Percentiles rank a stretch among this genome's conserved stretches.
Evolutionary conservation across 78 protist species (phyloP).

Genomic region (Dictyostelium firmibasis): DNA sequence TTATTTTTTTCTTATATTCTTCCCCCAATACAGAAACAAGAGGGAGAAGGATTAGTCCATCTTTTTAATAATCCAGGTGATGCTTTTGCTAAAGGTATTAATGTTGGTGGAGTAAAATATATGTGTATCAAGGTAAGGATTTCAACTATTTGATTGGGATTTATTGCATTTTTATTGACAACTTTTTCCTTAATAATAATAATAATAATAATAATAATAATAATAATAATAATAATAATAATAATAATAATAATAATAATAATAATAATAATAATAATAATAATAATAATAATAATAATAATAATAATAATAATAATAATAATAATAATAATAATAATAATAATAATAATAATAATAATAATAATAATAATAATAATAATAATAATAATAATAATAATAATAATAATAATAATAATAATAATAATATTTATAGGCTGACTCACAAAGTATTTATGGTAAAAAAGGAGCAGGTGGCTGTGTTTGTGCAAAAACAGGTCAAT

Average conservation of each 20-base stretch:
- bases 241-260: background rate
- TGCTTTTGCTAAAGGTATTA: constrained; percentile 46
- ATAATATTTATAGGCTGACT: constrained; percentile 21
- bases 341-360: background rate
- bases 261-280: background rate
- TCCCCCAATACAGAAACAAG: background rate
- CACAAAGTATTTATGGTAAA: constrained; percentile 41
- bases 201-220: background rate
- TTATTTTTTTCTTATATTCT: no score
- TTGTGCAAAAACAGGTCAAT: constrained; percentile 77
- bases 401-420: background rate
- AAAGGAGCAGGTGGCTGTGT: constrained; percentile 81
- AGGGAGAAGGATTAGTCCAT: background rate
- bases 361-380: background rate
- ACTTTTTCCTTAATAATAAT: background rate
- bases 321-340: background rate
- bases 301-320: background rate
- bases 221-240: background rate
- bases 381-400: background rate
- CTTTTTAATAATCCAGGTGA: constrained; percentile 21
- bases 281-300: background rate
- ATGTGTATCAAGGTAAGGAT: background rate
- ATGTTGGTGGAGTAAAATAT: background rate
- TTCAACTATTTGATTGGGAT: background rate
- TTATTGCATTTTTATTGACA: background rate